Evolutionary conservation across 202 grass and related monocot species (phyloP).

Genomic region (Bolboschoenoplectus hybrid): DNA sequence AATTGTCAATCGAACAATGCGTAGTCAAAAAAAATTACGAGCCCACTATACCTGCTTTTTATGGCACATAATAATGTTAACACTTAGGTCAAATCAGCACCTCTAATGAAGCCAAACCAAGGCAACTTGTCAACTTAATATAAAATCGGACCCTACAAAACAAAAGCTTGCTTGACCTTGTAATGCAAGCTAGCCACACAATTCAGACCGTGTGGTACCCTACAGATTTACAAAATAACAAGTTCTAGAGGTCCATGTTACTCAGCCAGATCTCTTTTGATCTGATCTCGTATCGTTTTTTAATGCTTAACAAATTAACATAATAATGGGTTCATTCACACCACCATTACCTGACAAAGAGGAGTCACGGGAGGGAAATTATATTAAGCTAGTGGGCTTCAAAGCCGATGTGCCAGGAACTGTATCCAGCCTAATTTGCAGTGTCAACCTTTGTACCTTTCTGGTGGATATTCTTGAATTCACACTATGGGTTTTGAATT

Average conservation of each 20-base stretch:
- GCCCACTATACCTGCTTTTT: background rate
- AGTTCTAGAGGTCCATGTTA: conserved; percentile 30
- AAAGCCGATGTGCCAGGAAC: conserved; percentile 21
- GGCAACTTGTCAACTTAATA: conserved; percentile 24
- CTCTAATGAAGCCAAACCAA: conserved; percentile 31
- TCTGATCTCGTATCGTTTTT: conserved; percentile 18
- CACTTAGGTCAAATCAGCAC: conserved; percentile 18
- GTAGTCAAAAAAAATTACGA: background rate
- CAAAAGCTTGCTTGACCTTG: background rate
- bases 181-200: background rate
- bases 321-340: background rate
- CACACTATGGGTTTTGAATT: conserved; percentile 12
- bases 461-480: conserved; percentile 16
- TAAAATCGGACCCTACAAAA: background rate
- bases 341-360: conserved; percentile 34
- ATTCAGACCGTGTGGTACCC: conserved; percentile 16
- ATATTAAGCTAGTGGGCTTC: conserved; percentile 16
- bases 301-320: background rate
- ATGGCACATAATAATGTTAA: conserved; percentile 3
- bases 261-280: conserved; percentile 33
- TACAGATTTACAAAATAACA: conserved; percentile 32
- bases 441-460: conserved; percentile 37
- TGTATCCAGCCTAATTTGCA: conserved; percentile 21
- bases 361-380: conserved; percentile 22
- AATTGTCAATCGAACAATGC: background rate